Evolutionary conservation across 2,329 filamentous ascomycete genomes (phyloP).

Genomic region (Pseudogymnoascus sp.): DNA sequence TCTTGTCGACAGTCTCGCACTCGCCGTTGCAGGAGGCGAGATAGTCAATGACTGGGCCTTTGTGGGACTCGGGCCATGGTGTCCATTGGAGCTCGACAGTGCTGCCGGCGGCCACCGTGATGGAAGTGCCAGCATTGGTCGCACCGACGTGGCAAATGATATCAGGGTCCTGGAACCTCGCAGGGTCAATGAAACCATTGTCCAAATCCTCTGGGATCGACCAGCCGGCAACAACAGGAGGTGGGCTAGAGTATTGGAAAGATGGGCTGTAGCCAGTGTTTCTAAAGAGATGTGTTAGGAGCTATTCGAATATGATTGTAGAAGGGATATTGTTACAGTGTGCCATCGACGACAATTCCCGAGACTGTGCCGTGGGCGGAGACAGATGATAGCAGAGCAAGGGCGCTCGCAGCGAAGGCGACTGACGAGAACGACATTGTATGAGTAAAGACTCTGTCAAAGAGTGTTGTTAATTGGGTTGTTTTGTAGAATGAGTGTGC

Average conservation of each 20-base stretch:
- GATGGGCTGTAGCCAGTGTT: conserved; percentile 26
- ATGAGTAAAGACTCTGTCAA: conserved; percentile 7
- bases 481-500: conserved; percentile 10
- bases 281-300: conserved; percentile 13
- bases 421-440: conserved; percentile 25
- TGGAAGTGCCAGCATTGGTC: conserved; percentile 32
- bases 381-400: conserved; percentile 19
- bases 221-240: conserved; percentile 33
- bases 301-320: background rate
- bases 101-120: conserved; percentile 37
- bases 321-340: conserved; percentile 14
- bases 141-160: conserved; percentile 43
- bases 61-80: conserved; percentile 41
- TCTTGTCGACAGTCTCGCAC: conserved; percentile 34
- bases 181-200: conserved; percentile 42
- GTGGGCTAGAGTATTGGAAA: conserved; percentile 20
- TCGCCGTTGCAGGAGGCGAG: conserved; percentile 27
- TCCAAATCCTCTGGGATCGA: conserved; percentile 32
- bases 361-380: conserved; percentile 28
- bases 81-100: conserved; percentile 41
- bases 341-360: conserved; percentile 23
- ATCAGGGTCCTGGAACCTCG: conserved; percentile 32
- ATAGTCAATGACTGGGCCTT: conserved; percentile 27
- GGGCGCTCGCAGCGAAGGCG: conserved; percentile 16
- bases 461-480: conserved; percentile 13